These are phyloP conservation scores for Backusella australiensis DNA, from an alignment of 192 early-diverging fungal species.

Conservation along the genomic window DNA sequence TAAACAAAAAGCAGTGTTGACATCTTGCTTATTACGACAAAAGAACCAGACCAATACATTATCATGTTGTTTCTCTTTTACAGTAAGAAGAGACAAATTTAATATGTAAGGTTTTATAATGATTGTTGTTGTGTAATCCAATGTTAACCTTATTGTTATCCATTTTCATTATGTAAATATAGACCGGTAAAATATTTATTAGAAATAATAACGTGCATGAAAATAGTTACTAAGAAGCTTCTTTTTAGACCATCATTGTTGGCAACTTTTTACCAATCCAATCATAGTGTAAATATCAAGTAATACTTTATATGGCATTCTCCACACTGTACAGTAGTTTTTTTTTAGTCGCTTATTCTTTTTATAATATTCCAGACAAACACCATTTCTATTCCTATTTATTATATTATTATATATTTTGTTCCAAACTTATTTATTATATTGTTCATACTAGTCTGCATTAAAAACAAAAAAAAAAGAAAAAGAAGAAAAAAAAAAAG, in stretches of 20 bases:
- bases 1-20: constrained; percentile 94
- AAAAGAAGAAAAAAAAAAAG: neutral
- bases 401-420: neutral
- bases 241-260: constrained; percentile 7
- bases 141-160: neutral
- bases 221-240: neutral
- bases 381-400: neutral
- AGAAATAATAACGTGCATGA: neutral
- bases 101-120: constrained; percentile 55
- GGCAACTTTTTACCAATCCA: constrained; percentile 4
- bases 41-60: constrained; percentile 47
- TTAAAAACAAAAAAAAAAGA: neutral
- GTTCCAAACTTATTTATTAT: neutral
- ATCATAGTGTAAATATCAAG: neutral
- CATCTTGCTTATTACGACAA: constrained; percentile 80
- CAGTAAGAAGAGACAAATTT: constrained; percentile 92
- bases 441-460: neutral
- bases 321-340: neutral
- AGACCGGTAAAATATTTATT: constrained; percentile 1
- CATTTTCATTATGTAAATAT: neutral
- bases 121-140: neutral
- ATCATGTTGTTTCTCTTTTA: constrained; percentile 94
- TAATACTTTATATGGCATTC: neutral
- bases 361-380: neutral
- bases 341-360: neutral